Evolutionary conservation across 164 flowering plant genomes (phyloP), one percentile per base, ranked within the genome.

Genomic region (Brasenia schreberi): DNA sequence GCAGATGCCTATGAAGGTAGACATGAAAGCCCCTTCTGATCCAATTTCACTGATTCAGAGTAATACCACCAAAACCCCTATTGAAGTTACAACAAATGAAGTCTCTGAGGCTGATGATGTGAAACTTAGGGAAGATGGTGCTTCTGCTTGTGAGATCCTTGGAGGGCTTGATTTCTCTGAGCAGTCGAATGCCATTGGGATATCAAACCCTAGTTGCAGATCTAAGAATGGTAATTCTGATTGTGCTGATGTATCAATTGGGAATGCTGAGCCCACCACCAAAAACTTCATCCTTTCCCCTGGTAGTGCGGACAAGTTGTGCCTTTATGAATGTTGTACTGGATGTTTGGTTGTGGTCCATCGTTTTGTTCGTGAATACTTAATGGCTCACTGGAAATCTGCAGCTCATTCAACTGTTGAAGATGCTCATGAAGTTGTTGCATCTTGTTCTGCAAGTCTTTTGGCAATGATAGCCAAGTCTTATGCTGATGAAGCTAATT

Each of bases 351-450:
- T 62, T 67, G 62, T 70, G 39, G 77, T 94, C 39, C 71, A 77
- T 52, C 69, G 56, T 59, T 66, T 80, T 76, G 67, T 86, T 75
- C 82, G 66, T 69, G 82, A 83, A 67, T 49, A 82, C 64, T 77
- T 94, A 19, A 33, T 64, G 42, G 67, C 61, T 65, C 76, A 84
- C 71, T 78, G 73, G 83, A 74, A 72, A 68, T 68, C 59, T 52
- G 73, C 73, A 65, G 76, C 75, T 62, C 71, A 65, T 69, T 18
- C 70, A 63, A 83, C 84, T 0, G 76, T 83, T 19, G 97, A 87
- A 61, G 92, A 84, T 78, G 79, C 82, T 72, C 89, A 94, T 71
- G 89, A 89, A 70, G 70, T 79, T 65, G 88, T 94, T 59, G 69
- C 85, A 70, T 79, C 93, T 56, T 77, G 85, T 64, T 87, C 96